Conservation (phyloP, 306 rosid species). For the Cucurbita moschata region DNA sequence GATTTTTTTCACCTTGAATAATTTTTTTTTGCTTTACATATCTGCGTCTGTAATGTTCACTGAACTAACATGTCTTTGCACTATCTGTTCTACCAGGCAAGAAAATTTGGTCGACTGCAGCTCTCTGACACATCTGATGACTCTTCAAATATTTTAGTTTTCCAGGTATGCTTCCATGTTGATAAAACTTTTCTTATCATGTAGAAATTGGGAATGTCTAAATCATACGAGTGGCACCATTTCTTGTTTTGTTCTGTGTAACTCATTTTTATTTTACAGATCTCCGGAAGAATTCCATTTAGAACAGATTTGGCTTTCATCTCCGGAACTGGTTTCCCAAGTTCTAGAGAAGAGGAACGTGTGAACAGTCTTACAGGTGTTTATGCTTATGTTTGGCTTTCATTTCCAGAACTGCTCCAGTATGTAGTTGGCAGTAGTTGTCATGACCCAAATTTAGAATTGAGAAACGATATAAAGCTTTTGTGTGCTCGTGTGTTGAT, state of each 20-base stretch:
- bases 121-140: constrained; percentile 55
- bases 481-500: not conserved
- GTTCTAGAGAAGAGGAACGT: constrained; percentile 7
- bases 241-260: constrained; percentile 1
- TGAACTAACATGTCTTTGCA: constrained; percentile 3
- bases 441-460: not conserved
- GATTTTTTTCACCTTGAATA: not conserved
- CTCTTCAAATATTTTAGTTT: constrained; percentile 62
- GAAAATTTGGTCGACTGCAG: constrained; percentile 46
- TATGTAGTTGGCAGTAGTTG: not conserved
- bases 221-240: not conserved
- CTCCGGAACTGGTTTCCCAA: constrained; percentile 44
- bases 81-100: constrained; percentile 28
- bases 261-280: constrained; percentile 26
- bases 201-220: not conserved
- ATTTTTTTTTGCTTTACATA: not conserved
- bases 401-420: not conserved
- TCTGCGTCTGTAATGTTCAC: not conserved
- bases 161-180: constrained; percentile 43
- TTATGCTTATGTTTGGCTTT: not conserved
- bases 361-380: constrained; percentile 68
- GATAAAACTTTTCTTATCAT: not conserved
- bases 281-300: constrained; percentile 67
- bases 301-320: constrained; percentile 54
- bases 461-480: not conserved